phyloP scores from a whole-genome alignment of 148 eudicot species.

The Oxyria digyna region DNA sequence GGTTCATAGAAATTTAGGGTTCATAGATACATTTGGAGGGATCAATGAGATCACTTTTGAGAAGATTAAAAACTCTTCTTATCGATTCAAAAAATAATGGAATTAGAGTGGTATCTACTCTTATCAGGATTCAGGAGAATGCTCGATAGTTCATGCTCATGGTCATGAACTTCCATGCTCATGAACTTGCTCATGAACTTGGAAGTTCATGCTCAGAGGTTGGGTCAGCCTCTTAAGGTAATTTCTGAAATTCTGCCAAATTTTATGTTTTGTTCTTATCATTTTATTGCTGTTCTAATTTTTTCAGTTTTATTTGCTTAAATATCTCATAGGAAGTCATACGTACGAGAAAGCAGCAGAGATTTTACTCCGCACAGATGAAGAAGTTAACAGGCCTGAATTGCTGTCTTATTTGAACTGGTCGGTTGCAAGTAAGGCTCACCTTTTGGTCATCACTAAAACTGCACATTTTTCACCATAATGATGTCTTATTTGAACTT shows the following conservation, averaged over 20 bases:
- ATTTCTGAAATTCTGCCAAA: constrained; percentile 15
- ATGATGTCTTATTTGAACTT: constrained; percentile 15
- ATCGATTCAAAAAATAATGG: no score
- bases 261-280: neutral
- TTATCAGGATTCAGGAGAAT: no score
- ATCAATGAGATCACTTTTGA: no score
- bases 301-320: neutral
- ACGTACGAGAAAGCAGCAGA: constrained; percentile 87
- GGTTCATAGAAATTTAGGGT: no score
- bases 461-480: neutral
- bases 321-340: constrained; percentile 41
- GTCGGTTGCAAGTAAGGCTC: constrained; percentile 63
- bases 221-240: constrained; percentile 94
- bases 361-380: constrained; percentile 76
- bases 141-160: no score
- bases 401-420: constrained; percentile 78
- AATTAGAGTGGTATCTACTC: no score
- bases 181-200: no score
- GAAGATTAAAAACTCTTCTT: no score
- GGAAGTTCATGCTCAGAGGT: no score
- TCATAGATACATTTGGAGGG: no score
- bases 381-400: constrained; percentile 89
- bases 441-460: neutral
- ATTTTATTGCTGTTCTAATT: neutral
- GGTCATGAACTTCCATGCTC: no score